Evolutionary conservation across 768 basidiomycete species (phyloP).

Genomic region (Cystobasidium onofrii): DNA sequence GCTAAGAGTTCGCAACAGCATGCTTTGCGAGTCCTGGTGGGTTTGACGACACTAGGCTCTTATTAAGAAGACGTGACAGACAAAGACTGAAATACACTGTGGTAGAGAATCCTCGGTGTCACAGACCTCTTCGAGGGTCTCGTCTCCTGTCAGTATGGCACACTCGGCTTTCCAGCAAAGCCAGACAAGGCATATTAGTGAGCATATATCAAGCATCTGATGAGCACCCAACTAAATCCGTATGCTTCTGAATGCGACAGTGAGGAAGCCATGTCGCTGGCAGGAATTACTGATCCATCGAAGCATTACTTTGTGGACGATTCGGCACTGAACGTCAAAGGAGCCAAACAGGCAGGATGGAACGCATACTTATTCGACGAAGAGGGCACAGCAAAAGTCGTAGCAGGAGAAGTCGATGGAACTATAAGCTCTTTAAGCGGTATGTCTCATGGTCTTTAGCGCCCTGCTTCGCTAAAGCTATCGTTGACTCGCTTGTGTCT

Average conservation of each 20-base stretch:
- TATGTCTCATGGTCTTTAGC: background rate
- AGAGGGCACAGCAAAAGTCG: background rate
- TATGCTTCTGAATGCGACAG: background rate
- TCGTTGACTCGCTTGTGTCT: background rate
- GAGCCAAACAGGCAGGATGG: slow-evolving; percentile 28
- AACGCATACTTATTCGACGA: slow-evolving; percentile 26
- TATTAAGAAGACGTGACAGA: background rate
- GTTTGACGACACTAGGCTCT: too few relatives aligned
- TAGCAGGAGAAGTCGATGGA: background rate
- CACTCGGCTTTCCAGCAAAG: slow-evolving; percentile 17
- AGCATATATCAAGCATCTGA: background rate
- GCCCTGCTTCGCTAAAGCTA: background rate
- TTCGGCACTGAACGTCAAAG: slow-evolving; percentile 37
- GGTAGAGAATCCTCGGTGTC: slow-evolving; percentile 35
- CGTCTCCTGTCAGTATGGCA: slow-evolving; percentile 40
- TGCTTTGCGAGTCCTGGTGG: slow-evolving; percentile 2
- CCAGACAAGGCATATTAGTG: slow-evolving; percentile 28
- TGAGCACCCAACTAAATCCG: background rate
- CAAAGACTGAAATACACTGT: slow-evolving; percentile 1
- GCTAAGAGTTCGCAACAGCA: background rate
- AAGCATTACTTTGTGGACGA: slow-evolving; percentile 40
- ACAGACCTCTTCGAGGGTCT: slow-evolving; percentile 40
- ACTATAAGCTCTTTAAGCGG: background rate
- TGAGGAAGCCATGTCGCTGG: slow-evolving; percentile 3
- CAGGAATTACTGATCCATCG: background rate